Evolutionary conservation across 202 grass and related monocot species (phyloP), one percentile per base, ranked within the genome.

Genomic region (Hordeum pubiflorum): DNA sequence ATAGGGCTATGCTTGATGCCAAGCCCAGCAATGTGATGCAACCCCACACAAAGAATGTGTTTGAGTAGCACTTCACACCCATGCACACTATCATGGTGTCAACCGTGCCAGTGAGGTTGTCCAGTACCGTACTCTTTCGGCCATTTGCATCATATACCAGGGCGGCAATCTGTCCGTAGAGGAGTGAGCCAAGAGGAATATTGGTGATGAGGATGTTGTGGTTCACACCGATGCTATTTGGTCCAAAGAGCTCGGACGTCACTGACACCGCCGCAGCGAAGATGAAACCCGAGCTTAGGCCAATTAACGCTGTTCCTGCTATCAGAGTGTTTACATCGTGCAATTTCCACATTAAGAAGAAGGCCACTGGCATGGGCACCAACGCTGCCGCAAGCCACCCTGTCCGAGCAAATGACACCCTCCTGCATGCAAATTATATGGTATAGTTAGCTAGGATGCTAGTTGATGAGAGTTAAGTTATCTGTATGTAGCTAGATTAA

Each of bases 171-270:
- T 94, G 92, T 58, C 95, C 92, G 5, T 94, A 94, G 56, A 94
- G 82, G 43, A 97, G 59, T 43, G 95, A 97, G 2, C 95, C 95
- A 15, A 97, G 66, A 4, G 95, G 95, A 43, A 97, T 97, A 23
- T 94, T 97, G 61, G 95, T 93, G 79, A 97, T 94, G 31, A 97
- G 89, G 39, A 97, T 94, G 67, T 97, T 97, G 77, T 97, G 95
- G 69, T 97, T 94, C 60, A 97, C 88, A 8, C 95, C 90, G 6
- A 91, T 44, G 74, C 92, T 90, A 10, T 91, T 84, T 10, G 90
- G 60, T 50, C 95, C 92, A 20, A 97, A 97, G 54, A 97, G 90
- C 83, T 97, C 95, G 2, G 95, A 97, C 23, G 95, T 94, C 29
- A 97, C 84, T 2, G 90, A 89, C 58, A 97, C 95, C 6, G 95